Conservation (phyloP, 179 eudicot species). For the Actinidia arguta region DNA sequence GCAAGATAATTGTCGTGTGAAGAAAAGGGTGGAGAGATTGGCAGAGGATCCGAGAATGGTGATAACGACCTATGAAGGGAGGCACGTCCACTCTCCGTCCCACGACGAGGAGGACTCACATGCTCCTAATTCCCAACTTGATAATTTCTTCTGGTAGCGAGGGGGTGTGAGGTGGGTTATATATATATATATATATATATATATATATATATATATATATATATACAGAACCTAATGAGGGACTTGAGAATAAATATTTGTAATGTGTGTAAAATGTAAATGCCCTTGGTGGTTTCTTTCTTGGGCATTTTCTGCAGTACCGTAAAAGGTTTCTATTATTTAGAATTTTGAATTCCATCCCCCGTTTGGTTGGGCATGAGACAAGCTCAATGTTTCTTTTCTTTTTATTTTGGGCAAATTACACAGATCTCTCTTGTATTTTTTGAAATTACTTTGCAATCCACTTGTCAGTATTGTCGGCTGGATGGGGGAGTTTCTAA, state of each 20-base stretch:
- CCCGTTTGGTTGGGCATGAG: too few species aligned
- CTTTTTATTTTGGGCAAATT: too few species aligned
- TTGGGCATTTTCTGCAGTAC: neutral
- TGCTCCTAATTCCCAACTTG: slow-evolving; percentile 40
- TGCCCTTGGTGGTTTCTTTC: neutral
- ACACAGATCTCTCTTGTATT: too few species aligned
- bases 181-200: neutral
- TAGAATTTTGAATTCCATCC: too few species aligned
- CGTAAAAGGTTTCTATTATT: too few species aligned
- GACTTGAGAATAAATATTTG: neutral
- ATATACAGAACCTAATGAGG: neutral
- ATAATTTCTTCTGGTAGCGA: slow-evolving; percentile 62
- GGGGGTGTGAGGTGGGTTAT: neutral
- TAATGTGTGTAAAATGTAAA: neutral
- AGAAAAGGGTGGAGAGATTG: slow-evolving; percentile 77
- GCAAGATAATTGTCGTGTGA: slow-evolving; percentile 81
- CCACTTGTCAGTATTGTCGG: too few species aligned
- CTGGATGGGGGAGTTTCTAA: too few species aligned
- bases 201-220: neutral
- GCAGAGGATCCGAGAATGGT: slow-evolving; percentile 93
- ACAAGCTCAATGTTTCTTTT: too few species aligned
- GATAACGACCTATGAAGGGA: slow-evolving; percentile 80
- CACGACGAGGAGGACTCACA: slow-evolving; percentile 60
- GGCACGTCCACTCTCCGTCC: slow-evolving; percentile 75
- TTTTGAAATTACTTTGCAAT: too few species aligned